These are phyloP conservation scores for Leonotis leonurus DNA, from an alignment of 257 asterid genomes.

Conservation along the genomic window DNA sequence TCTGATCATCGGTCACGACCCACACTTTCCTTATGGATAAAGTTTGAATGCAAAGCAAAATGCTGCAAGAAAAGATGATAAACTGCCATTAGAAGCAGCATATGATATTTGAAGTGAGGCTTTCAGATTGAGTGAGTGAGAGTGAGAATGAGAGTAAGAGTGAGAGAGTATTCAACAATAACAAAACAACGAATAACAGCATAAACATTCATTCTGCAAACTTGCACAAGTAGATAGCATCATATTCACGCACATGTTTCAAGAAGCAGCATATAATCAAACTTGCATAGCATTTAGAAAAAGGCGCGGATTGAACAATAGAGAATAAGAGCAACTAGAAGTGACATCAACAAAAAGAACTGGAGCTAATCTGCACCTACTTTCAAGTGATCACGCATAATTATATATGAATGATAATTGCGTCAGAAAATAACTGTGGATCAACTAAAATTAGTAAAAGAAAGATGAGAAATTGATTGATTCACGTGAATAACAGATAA, in stretches of 20 bases:
- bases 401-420: background rate
- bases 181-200: background rate
- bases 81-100: background rate
- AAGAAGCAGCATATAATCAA: background rate
- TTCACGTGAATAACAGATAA: too few species aligned
- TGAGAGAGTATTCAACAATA: too few species aligned
- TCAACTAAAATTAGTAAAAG: too few species aligned
- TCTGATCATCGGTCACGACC: constrained; percentile 34
- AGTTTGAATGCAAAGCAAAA: constrained; percentile 4
- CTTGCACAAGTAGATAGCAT: background rate
- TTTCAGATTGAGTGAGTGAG: too few species aligned
- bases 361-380: background rate
- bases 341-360: background rate
- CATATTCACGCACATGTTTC: background rate
- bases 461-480: too few species aligned
- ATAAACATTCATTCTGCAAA: too few species aligned
- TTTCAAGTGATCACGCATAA: background rate
- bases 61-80: background rate
- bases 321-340: background rate
- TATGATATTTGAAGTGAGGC: too few species aligned
- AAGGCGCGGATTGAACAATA: background rate
- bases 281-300: background rate
- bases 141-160: too few species aligned
- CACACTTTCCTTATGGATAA: background rate
- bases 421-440: too few species aligned